Percentiles rank a stretch among this genome's conserved stretches.
phyloP scores from a whole-genome alignment of 352 stramenopile species.

The Globisporangium camurandrum region DNA sequence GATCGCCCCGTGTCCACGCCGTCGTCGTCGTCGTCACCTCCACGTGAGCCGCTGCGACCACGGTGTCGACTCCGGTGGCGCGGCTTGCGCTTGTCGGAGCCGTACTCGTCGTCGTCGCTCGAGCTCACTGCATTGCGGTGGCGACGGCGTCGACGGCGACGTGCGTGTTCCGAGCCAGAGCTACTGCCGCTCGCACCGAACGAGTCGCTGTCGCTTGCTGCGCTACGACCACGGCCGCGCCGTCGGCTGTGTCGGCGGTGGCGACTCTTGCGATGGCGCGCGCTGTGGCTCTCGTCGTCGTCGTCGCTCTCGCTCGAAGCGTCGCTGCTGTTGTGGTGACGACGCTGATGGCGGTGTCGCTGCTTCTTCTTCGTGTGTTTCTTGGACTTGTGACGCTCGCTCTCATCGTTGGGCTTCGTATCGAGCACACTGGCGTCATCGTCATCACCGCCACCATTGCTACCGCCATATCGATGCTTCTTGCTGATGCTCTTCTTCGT shows the following conservation, averaged over 20 bases:
- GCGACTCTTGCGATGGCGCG: slow-evolving; percentile 17
- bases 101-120: slow-evolving; percentile 47
- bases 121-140: slow-evolving; percentile 29
- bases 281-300: too few species aligned
- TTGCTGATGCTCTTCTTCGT: slow-evolving; percentile 44
- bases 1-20: slow-evolving; percentile 19
- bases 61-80: slow-evolving; percentile 10
- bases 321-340: slow-evolving; percentile 30
- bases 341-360: too few species aligned
- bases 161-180: slow-evolving; percentile 33
- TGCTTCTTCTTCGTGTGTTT: slow-evolving; percentile 52
- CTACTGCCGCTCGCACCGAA: slow-evolving; percentile 30
- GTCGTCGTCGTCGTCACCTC: slow-evolving; percentile 20
- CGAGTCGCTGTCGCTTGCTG: slow-evolving; percentile 39
- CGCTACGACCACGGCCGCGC: slow-evolving; percentile 7
- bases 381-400: slow-evolving; percentile 18
- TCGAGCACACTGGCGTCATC: slow-evolving; percentile 5
- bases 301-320: slow-evolving; percentile 38
- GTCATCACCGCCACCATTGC: slow-evolving; percentile 17
- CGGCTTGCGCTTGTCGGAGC: slow-evolving; percentile 41
- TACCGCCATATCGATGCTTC: slow-evolving; percentile 21
- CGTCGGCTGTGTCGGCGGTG: slow-evolving; percentile 16
- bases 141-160: slow-evolving; percentile 31
- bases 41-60: slow-evolving; percentile 28
- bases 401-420: slow-evolving; percentile 9